phyloP scores from a whole-genome alignment of 495 filamentous ascomycete species.

The Penicillium desertorum region DNA sequence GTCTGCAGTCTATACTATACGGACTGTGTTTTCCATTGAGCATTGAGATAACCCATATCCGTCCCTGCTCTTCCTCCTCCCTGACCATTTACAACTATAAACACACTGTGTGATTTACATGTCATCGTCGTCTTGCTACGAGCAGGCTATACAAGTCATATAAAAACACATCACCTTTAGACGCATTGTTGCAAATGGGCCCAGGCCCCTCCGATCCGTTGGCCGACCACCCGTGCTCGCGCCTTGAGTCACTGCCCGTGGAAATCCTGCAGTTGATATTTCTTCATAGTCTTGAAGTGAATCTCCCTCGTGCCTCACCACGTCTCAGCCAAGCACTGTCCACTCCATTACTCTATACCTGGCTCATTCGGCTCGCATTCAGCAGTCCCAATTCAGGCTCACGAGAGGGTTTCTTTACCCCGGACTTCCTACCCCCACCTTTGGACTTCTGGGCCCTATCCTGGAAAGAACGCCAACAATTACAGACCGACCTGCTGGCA shows the following conservation, averaged over 20 bases:
- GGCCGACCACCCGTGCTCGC: conserved; percentile 25
- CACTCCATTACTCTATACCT: conserved; percentile 40
- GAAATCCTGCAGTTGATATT: conserved; percentile 56
- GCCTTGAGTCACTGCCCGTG: conserved; percentile 50
- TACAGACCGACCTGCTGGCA: conserved; percentile 38
- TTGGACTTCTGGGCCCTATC: conserved; percentile 34
- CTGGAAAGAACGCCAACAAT: conserved; percentile 21
- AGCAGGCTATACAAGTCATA: not conserved
- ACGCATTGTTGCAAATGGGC: conserved; percentile 20
- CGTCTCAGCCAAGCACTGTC: conserved; percentile 36
- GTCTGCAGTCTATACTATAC: conserved; percentile 3
- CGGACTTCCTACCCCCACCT: conserved; percentile 40
- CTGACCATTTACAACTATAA: not conserved
- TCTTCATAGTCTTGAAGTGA: conserved; percentile 49
- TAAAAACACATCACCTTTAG: not conserved
- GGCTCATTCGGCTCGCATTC: conserved; percentile 46
- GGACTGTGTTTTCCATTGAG: conserved; percentile 14
- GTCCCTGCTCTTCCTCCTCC: not conserved
- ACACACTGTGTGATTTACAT: not conserved
- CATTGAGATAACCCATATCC: conserved; percentile 15
- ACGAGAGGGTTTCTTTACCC: conserved; percentile 33
- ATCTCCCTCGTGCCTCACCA: conserved; percentile 49
- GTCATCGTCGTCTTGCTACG: not conserved
- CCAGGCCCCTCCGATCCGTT: conserved; percentile 12
- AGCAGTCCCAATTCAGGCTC: conserved; percentile 38